These are phyloP conservation scores for Sclerospora graminicola DNA, from an alignment of 352 stramenopile species.

Conservation along the genomic window DNA sequence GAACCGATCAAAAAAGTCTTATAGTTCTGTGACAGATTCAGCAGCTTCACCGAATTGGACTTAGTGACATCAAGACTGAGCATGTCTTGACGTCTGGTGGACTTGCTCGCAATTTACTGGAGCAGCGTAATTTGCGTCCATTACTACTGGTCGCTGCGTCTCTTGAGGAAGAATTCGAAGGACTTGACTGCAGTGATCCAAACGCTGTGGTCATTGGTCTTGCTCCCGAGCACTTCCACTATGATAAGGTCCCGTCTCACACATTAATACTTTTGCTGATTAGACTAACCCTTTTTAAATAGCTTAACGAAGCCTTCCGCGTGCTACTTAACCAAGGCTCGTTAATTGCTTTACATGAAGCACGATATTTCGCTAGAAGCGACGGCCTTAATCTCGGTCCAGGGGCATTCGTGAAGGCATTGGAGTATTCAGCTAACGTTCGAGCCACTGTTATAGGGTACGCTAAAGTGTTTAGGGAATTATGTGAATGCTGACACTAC, in stretches of 20 bases:
- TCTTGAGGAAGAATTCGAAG: conserved; percentile 35
- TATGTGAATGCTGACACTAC: too few relatives aligned
- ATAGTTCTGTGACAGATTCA: conserved; percentile 13
- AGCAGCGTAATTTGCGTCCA: conserved; percentile 26
- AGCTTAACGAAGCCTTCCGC: conserved; percentile 51
- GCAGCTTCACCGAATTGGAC: conserved; percentile 37
- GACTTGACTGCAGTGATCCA: conserved; percentile 24
- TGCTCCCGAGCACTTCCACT: conserved; percentile 43
- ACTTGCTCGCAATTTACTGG: conserved; percentile 29
- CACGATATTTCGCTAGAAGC: conserved; percentile 32
- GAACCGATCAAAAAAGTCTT: not conserved
- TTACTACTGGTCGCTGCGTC: conserved; percentile 37
- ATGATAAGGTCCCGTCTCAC: conserved; percentile 22
- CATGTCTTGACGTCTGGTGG: conserved; percentile 36
- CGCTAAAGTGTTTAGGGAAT: not conserved
- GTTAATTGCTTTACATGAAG: conserved; percentile 46
- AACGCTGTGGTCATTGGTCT: conserved; percentile 54
- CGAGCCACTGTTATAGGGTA: conserved; percentile 39
- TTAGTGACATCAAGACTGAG: conserved; percentile 24
- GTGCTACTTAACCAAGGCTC: conserved; percentile 35
- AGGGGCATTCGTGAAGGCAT: conserved; percentile 39
- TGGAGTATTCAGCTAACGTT: conserved; percentile 37
- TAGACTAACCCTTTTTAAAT: not conserved
- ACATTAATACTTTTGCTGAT: too few relatives aligned
- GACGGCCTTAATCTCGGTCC: conserved; percentile 39